Evolutionary conservation across 129 eudicot genomes (phyloP).

Genomic region (Deinandra increscens): DNA sequence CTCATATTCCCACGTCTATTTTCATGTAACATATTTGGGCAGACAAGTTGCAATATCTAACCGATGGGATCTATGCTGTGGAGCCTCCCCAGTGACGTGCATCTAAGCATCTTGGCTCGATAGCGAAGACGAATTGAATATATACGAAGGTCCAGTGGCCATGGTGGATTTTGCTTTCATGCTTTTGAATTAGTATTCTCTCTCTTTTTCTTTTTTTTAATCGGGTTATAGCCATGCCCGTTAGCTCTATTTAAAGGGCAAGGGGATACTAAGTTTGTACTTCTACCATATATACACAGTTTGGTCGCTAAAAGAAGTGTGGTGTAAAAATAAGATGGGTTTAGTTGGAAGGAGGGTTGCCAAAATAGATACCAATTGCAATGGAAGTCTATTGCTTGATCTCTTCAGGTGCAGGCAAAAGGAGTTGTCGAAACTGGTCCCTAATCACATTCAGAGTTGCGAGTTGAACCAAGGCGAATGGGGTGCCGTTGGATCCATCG

Average conservation of each 20-base stretch:
- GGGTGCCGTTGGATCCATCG: slow-evolving; percentile 34
- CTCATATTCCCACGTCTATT: no score
- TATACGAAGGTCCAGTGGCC: no score
- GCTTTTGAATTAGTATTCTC: no score
- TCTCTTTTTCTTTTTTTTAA: no score
- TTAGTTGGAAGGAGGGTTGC: slow-evolving; percentile 3
- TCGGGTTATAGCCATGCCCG: no score
- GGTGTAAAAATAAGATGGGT: background rate
- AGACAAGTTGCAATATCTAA: background rate
- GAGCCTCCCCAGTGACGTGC: background rate
- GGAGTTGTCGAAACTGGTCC: slow-evolving; percentile 19
- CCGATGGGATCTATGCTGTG: background rate
- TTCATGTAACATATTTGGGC: background rate
- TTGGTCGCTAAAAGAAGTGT: background rate
- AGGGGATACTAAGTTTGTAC: no score
- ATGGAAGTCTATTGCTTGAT: slow-evolving; percentile 24
- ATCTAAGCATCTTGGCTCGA: background rate
- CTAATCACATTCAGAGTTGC: slow-evolving; percentile 24
- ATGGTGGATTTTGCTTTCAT: no score
- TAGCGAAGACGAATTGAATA: background rate
- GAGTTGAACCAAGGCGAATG: slow-evolving; percentile 38
- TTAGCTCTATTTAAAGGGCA: no score
- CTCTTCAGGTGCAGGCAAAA: slow-evolving; percentile 28
- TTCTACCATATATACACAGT: no score
- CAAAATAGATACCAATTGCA: slow-evolving; percentile 25